Base-by-base conservation (phyloP, 805 yeast species). In the Soucietia sequanensis region DNA sequence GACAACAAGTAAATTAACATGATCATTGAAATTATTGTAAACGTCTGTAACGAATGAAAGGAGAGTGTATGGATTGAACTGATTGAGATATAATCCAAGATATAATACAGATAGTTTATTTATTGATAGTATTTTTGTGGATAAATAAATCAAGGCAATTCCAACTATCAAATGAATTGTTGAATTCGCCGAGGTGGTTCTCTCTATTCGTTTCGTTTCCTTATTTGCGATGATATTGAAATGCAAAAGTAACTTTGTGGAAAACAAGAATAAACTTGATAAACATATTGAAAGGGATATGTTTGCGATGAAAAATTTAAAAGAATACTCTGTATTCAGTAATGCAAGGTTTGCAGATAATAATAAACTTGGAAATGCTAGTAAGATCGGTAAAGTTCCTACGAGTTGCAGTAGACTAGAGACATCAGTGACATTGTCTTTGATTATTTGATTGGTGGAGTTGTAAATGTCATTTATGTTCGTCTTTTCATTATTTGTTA, bases 321-420 rank as follows among this genome's bases (percentile, higher is more conserved):
- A 35, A 19, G 7, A 12, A 16, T 6, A 19, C 22, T 6, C 25
- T 18, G 19, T 19, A 24, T n/a, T 34, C 22, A 33, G 33, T 23
- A 37, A 34, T 5, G 60, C 43, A 14, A 62, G 30, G 15, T 43
- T 40, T 28, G 48, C 46, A 27, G 65, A 50, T 25, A 62, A 34
- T 18, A 61, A 47, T 30, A 58, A 37, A 26, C 60, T 44, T 8
- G 67, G 64, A 20, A 60, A 47, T 4, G 68, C 56, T 30, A 57
- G 52, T 19, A 64, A 43, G 17, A 60, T 55, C 1, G 70, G 70
- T 21, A 63, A 43, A 3, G 66, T 50, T n/a, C 54, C 48, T 22
- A 52, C n/a, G 16, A 29, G 11, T 11, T 9, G 23, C 10, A 11
- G 10, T 21, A 21, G 23, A 8, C 24, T 11, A 15, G 17, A 8